phyloP scores from a whole-genome alignment of 2,329 filamentous ascomycete species.

The Hysterium pulicare region DNA sequence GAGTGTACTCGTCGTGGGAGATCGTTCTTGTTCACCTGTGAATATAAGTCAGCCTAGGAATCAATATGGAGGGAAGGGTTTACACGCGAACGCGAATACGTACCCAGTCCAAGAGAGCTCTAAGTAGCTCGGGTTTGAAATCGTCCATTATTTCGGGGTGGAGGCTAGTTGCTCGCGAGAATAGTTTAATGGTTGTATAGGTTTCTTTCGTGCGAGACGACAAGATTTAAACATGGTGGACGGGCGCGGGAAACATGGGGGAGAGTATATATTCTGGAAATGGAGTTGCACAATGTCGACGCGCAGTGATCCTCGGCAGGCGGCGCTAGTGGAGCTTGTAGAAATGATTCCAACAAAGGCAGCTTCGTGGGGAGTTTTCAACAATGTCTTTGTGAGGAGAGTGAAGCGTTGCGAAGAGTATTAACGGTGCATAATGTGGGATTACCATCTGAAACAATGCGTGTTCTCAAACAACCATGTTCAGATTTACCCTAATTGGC shows the following conservation, averaged over 20 bases:
- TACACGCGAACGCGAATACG: slow-evolving; percentile 4
- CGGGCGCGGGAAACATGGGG: slow-evolving; percentile 9
- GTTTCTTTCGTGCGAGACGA: slow-evolving; percentile 10
- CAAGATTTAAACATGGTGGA: slow-evolving; percentile 30
- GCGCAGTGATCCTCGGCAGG: slow-evolving; percentile 21
- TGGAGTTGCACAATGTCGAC: slow-evolving; percentile 13
- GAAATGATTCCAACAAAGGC: neutral
- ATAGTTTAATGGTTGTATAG: neutral
- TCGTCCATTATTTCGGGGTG: slow-evolving; percentile 32
- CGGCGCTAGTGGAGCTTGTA: slow-evolving; percentile 12
- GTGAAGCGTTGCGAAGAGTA: neutral
- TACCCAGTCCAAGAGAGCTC: slow-evolving; percentile 40
- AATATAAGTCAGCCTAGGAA: slow-evolving; percentile 4
- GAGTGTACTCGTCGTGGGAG: slow-evolving; percentile 32
- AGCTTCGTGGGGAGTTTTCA: neutral
- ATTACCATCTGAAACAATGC: slow-evolving; percentile 22
- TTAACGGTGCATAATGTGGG: slow-evolving; percentile 16
- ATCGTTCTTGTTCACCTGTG: slow-evolving; percentile 43
- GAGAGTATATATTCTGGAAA: slow-evolving; percentile 3
- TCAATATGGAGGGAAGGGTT: slow-evolving; percentile 1
- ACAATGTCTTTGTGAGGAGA: slow-evolving; percentile 3
- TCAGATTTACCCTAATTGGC: slow-evolving; percentile 13
- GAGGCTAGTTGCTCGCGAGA: slow-evolving; percentile 12
- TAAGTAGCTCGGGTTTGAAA: slow-evolving; percentile 39
- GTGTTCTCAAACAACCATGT: slow-evolving; percentile 17